Conservation (phyloP, 2,329 filamentous ascomycete genomes). For the Septoria linicola region DNA sequence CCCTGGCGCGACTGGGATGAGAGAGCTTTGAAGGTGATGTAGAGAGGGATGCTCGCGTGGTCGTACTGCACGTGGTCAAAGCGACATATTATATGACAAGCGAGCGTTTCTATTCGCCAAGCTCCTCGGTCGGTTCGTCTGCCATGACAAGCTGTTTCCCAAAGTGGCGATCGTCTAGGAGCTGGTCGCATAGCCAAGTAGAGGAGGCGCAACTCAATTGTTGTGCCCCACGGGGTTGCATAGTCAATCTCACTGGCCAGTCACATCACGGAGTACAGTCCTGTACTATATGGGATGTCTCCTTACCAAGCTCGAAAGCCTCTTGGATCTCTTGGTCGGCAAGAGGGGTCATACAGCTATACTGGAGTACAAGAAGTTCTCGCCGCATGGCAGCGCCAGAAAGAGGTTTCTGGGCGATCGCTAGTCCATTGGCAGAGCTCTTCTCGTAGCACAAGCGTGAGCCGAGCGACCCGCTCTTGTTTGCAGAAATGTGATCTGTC, state of each 20-base stretch:
- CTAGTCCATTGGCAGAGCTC: too few species aligned
- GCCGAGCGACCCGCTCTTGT: too few species aligned
- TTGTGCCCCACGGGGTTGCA: not conserved
- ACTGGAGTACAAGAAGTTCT: not conserved
- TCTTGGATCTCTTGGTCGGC: not conserved
- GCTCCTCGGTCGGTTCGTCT: slow-evolving; percentile 10
- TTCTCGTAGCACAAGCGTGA: too few species aligned
- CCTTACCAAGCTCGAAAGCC: not conserved
- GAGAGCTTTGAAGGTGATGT: not conserved
- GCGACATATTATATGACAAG: too few species aligned
- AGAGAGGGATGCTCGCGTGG: not conserved
- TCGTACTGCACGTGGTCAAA: too few species aligned
- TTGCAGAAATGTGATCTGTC: too few species aligned
- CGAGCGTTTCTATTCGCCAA: slow-evolving; percentile 9
- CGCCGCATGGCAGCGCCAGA: not conserved
- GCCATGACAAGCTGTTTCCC: not conserved
- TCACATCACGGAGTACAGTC: slow-evolving; percentile 1
- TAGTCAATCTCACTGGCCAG: not conserved
- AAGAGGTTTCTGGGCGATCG: too few species aligned
- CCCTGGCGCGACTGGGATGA: not conserved
- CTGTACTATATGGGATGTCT: not conserved
- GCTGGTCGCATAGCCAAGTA: slow-evolving; percentile 5
- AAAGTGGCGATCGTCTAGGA: not conserved
- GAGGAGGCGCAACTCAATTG: slow-evolving; percentile 1
- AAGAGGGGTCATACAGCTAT: not conserved